Evolutionary conservation across 306 rosid species (phyloP), one percentile per base, ranked within the genome.

Genomic region (Vachellia collinsii): DNA sequence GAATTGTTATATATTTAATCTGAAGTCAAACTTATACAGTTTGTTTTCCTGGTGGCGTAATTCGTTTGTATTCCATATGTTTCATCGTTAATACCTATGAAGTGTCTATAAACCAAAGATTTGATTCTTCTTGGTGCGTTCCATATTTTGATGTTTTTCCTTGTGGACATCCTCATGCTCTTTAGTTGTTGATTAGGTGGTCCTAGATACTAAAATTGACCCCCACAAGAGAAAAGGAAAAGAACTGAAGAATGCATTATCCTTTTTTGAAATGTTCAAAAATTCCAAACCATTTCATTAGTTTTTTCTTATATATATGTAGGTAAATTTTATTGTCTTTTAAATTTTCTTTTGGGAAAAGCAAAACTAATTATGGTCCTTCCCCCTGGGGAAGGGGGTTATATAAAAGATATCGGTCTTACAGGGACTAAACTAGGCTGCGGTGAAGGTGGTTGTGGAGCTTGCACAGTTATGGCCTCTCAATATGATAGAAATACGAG

Each of bases 381-480:
- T 48, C 12, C 19, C 29, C 43, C 67, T 63, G 83, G 65, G 37
- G 4, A 53, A 1, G 29, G 16, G 64, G 65, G 16, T 23, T 20
- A 4, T 74, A 50, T 72, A 63, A 72, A 59, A 90, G 93, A 90
- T 77, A 79, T 83, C 63, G 88, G 99, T 67, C 81, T 95, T 80
- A 95, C 94, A 1, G 98, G 99, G 76, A 93, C 99, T 77, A 95
- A 95, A 89, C 97, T 93, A 43, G 98, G 99, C 9, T 95, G 99
- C 23, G 98, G 98, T 36, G 99, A 94, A 88, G 99, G 99, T 69
- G 99, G 99, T 77, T 94, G 99, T 85, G 98, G 99, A 87, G 99
- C 99, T 79, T 93, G 99, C 85, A 95, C 99, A 38, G 97, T 93
- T 77, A 95, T 95, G 99, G 97, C 93, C 83, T 93, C 99, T 22